These are phyloP conservation scores for Ogataea kodamae DNA, from an alignment of 805 yeast species.

Conservation along the genomic window DNA sequence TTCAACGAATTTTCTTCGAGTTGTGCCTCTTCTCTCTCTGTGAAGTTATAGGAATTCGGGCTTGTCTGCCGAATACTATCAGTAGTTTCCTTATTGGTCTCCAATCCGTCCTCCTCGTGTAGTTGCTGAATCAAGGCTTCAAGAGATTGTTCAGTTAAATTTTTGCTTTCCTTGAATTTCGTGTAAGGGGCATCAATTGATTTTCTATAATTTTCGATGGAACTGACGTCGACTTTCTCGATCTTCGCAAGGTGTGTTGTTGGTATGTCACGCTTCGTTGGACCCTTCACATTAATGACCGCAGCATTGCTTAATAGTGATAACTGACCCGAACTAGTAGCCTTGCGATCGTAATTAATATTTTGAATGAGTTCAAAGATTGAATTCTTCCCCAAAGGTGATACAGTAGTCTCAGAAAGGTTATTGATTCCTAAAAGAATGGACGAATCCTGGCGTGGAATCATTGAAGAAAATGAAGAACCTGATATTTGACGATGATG, in stretches of 20 bases:
- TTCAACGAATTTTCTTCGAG: constrained; percentile 31
- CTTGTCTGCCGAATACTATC: too few species aligned
- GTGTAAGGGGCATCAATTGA: constrained; percentile 44
- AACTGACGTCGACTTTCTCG: constrained; percentile 40
- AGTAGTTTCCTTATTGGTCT: constrained; percentile 6
- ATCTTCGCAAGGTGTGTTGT: constrained; percentile 63
- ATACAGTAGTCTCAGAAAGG: constrained; percentile 37
- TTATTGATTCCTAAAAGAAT: constrained; percentile 38
- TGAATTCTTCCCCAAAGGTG: constrained; percentile 70
- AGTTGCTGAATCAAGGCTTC: constrained; percentile 33
- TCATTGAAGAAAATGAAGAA: constrained; percentile 1
- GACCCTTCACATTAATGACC: constrained; percentile 52
- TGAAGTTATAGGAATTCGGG: constrained; percentile 11
- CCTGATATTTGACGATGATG: constrained; percentile 1
- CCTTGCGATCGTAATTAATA: constrained; percentile 39
- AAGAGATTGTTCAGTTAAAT: constrained; percentile 41
- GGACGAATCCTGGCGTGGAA: constrained; percentile 13
- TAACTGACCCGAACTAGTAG: constrained; percentile 30
- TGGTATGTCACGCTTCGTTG: constrained; percentile 82
- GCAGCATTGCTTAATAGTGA: constrained; percentile 35
- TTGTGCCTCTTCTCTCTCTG: constrained; percentile 24
- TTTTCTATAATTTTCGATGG: constrained; percentile 42
- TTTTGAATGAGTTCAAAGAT: constrained; percentile 72
- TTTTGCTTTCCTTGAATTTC: constrained; percentile 40
- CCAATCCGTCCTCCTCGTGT: constrained; percentile 21